Evolutionary conservation across 2,329 filamentous ascomycete genomes (phyloP).

Genomic region (Venturiaceae sp.): DNA sequence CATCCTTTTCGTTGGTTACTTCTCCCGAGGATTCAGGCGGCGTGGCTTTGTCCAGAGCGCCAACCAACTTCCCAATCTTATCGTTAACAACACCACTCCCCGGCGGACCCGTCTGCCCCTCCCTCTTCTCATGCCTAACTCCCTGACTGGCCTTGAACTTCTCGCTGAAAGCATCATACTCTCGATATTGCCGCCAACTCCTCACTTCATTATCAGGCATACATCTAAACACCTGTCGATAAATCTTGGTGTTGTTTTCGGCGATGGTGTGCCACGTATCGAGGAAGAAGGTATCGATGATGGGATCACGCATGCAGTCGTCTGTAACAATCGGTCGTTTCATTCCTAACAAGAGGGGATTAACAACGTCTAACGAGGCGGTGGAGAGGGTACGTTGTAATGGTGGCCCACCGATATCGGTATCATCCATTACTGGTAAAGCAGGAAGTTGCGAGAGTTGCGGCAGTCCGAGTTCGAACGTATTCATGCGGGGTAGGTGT

Average conservation of each 20-base stretch:
- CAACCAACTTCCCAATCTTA: conserved; percentile 8
- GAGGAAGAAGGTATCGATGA: conserved; percentile 72
- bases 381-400: conserved; percentile 45
- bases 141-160: conserved; percentile 62
- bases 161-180: conserved; percentile 67
- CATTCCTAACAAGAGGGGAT: conserved; percentile 53
- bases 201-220: conserved; percentile 94
- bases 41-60: conserved; percentile 27
- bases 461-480: conserved; percentile 57
- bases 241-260: conserved; percentile 91
- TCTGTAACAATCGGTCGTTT: conserved; percentile 65
- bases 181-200: conserved; percentile 87
- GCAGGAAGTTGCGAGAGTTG: conserved; percentile 60
- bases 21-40: conserved; percentile 14
- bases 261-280: conserved; percentile 83
- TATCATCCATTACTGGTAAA: conserved; percentile 63
- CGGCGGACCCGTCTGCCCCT: conserved; percentile 39
- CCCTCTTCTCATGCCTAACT: conserved; percentile 30
- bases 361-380: conserved; percentile 34
- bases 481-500: conserved; percentile 41
- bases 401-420: conserved; percentile 71
- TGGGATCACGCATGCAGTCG: conserved; percentile 89
- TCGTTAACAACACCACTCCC: conserved; percentile 24
- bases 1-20: conserved; percentile 1
- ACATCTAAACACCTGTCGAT: conserved; percentile 86